Conservation (phyloP, 1,139 yeast species). For the Blastobotrys serpentis region DNA sequence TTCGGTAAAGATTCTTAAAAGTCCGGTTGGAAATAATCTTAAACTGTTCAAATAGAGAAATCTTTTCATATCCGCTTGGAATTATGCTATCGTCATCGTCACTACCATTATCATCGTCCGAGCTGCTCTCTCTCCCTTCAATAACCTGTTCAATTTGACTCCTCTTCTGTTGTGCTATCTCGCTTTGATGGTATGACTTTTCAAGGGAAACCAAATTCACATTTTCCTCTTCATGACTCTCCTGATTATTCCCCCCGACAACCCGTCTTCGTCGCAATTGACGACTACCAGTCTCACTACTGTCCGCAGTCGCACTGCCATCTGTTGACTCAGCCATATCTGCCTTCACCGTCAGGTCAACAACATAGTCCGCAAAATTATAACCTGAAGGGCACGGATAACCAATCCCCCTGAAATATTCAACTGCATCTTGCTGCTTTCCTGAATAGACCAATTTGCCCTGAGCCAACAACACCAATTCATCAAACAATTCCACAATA, state of each 20-base stretch:
- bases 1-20: constrained; percentile 86
- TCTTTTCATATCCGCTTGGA: constrained; percentile 42
- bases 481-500: constrained; percentile 86
- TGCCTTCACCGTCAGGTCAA: constrained; percentile 80
- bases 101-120: not conserved
- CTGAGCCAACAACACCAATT: constrained; percentile 71
- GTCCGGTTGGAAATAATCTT: constrained; percentile 76
- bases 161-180: not conserved
- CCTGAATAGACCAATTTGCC: constrained; percentile 91
- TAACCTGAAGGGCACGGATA: constrained; percentile 84
- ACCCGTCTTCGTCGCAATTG: not conserved
- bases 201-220: constrained; percentile 2
- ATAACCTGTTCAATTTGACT: not conserved
- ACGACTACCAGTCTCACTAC: not conserved
- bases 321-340: constrained; percentile 21
- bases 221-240: not conserved
- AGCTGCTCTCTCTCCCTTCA: not conserved
- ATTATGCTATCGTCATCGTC: not conserved
- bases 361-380: constrained; percentile 88
- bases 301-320: constrained; percentile 7
- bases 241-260: not conserved
- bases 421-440: constrained; percentile 49
- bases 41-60: constrained; percentile 63
- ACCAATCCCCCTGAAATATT: constrained; percentile 74
- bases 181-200: not conserved